Conservation (phyloP, 2,329 filamentous ascomycete genomes). For the Aspergillus sojae region DNA sequence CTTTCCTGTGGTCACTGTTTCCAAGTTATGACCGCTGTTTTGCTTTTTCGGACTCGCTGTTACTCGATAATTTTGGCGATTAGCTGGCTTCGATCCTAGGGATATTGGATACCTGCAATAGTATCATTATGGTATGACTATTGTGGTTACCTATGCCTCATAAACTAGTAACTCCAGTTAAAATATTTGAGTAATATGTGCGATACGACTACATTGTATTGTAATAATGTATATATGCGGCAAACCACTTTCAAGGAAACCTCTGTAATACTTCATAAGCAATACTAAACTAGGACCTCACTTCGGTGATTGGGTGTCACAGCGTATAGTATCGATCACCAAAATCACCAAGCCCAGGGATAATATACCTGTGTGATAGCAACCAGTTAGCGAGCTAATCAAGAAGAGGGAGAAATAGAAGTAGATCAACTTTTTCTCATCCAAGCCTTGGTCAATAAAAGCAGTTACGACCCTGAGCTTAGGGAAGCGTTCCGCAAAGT, state of each 20-base stretch:
- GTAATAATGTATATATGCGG: background rate
- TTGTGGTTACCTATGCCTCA: background rate
- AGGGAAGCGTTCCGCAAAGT: slow-evolving; percentile 87
- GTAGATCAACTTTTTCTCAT: slow-evolving; percentile 86
- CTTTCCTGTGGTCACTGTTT: background rate
- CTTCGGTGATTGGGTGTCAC: slow-evolving; percentile 46
- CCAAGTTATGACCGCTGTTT: background rate
- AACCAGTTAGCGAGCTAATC: slow-evolving; percentile 3
- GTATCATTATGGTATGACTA: background rate
- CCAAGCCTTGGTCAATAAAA: slow-evolving; percentile 93
- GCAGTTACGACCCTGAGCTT: slow-evolving; percentile 90
- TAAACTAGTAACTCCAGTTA: background rate
- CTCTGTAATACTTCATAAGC: background rate
- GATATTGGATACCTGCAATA: background rate
- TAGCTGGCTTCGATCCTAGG: background rate
- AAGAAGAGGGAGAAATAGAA: background rate
- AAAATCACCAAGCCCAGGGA: slow-evolving; percentile 92
- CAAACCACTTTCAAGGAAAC: background rate
- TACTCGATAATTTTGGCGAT: background rate
- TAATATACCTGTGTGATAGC: slow-evolving; percentile 72
- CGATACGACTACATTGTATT: background rate
- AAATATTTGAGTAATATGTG: background rate
- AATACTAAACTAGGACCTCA: background rate
- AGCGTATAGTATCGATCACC: slow-evolving; percentile 95
- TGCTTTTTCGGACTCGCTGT: background rate